Evolutionary conservation across 805 yeast species (phyloP).

Genomic region (Saccharomycopsis fodiens): DNA sequence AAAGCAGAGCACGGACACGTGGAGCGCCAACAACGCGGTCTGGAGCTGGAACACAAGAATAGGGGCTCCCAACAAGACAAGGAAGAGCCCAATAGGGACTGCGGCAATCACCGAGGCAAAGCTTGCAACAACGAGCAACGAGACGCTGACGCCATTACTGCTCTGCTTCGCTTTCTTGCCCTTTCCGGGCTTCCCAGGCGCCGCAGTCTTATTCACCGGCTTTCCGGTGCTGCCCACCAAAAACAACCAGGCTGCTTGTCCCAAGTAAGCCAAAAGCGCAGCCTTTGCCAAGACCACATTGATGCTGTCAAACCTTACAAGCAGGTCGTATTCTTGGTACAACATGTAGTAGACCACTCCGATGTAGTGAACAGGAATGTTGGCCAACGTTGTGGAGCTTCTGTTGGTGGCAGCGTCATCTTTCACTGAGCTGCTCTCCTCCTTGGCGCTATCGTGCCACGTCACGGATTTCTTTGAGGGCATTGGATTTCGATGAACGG

Average conservation of each 20-base stretch:
- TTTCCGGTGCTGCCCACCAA: background rate
- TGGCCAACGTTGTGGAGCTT: background rate
- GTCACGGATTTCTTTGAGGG: slow-evolving; percentile 19
- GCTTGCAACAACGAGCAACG: slow-evolving; percentile 17
- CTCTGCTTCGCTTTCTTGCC: background rate
- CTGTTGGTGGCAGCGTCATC: background rate
- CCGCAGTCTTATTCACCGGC: background rate
- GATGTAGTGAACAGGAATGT: slow-evolving; percentile 29
- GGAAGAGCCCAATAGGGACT: slow-evolving; percentile 27
- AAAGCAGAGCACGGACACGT: slow-evolving; percentile 49
- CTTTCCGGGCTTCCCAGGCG: background rate
- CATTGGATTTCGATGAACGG: too few relatives aligned
- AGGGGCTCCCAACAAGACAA: slow-evolving; percentile 80
- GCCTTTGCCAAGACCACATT: slow-evolving; percentile 14
- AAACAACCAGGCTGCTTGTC: slow-evolving; percentile 17
- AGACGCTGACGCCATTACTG: slow-evolving; percentile 9
- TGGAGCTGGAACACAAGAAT: slow-evolving; percentile 42
- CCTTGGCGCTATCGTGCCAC: slow-evolving; percentile 10
- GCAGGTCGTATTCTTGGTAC: slow-evolving; percentile 16
- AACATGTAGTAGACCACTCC: slow-evolving; percentile 21
- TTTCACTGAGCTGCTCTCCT: background rate
- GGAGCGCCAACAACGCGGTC: slow-evolving; percentile 55
- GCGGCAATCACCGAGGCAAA: slow-evolving; percentile 20
- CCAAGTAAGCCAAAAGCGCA: slow-evolving; percentile 16
- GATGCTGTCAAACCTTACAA: slow-evolving; percentile 18